Conservation (phyloP, 2,329 filamentous ascomycete genomes). For the Chrysoporthe cubensis region DNA sequence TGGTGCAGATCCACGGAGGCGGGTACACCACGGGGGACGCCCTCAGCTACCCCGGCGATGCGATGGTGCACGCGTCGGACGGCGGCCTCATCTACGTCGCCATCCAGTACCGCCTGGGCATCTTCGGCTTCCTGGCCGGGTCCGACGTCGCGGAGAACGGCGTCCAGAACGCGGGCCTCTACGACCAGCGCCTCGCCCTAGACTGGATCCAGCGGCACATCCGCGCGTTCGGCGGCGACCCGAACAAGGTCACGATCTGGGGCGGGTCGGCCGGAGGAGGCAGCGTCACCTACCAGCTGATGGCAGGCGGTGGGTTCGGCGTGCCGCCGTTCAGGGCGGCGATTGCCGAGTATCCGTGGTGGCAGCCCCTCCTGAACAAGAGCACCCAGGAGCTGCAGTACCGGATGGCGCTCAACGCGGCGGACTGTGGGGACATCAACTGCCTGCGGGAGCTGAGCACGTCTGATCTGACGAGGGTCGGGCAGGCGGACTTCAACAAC, state of each 20-base stretch:
- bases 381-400: conserved; percentile 53
- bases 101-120: conserved; percentile 66
- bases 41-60: conserved; percentile 17
- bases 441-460: conserved; percentile 44
- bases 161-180: conserved; percentile 63
- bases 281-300: conserved; percentile 57
- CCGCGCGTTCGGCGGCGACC: conserved; percentile 60
- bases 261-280: conserved; percentile 63
- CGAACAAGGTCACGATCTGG: conserved; percentile 61
- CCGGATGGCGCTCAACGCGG: conserved; percentile 39
- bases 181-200: conserved; percentile 65
- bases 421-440: conserved; percentile 44
- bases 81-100: conserved; percentile 55
- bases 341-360: conserved; percentile 53
- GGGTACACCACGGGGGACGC: conserved; percentile 23
- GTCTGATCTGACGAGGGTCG: neutral
- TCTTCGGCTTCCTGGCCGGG: conserved; percentile 65
- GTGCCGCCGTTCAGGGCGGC: conserved; percentile 50
- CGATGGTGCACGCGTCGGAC: conserved; percentile 14
- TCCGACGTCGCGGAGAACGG: conserved; percentile 58
- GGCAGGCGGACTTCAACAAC: conserved; percentile 6
- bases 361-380: conserved; percentile 50
- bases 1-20: conserved; percentile 30
- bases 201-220: conserved; percentile 67
- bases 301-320: conserved; percentile 50